Percentiles rank a stretch among this genome's conserved stretches.
phyloP scores from a whole-genome alignment of 257 asterid genomes.

The Solanum clarkiae region DNA sequence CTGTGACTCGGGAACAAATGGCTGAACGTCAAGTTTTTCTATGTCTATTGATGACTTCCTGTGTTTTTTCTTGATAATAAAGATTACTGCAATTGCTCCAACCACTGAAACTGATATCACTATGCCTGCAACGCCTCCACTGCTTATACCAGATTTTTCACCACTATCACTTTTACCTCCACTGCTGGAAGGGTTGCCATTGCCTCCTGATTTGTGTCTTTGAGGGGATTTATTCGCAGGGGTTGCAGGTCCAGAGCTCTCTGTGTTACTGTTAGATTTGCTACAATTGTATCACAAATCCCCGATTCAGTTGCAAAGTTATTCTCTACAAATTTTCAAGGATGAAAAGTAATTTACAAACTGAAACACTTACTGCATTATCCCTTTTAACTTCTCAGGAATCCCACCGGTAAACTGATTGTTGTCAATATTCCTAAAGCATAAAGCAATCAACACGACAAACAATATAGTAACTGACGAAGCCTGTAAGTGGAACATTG shows the following conservation, averaged over 20 bases:
- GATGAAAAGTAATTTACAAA: background rate
- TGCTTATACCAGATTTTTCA: constrained; percentile 59
- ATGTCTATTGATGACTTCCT: constrained; percentile 52
- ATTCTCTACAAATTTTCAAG: background rate
- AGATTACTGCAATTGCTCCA: constrained; percentile 70
- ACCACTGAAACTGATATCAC: constrained; percentile 55
- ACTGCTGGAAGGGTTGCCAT: constrained; percentile 17
- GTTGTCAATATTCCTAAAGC: constrained; percentile 64
- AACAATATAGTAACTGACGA: background rate
- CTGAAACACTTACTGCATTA: constrained; percentile 44
- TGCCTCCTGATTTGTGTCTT: constrained; percentile 37
- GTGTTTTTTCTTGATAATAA: constrained; percentile 49
- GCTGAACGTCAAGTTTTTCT: constrained; percentile 64
- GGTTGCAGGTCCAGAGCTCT: constrained; percentile 67
- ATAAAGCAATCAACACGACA: background rate
- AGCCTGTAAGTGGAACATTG: background rate
- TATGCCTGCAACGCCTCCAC: constrained; percentile 81
- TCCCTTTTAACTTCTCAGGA: constrained; percentile 56
- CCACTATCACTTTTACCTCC: background rate
- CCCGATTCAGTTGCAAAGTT: background rate
- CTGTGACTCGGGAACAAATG: constrained; percentile 47
- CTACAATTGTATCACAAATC: constrained; percentile 4
- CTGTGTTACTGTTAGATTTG: constrained; percentile 59
- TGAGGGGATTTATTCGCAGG: constrained; percentile 42
- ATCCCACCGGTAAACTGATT: constrained; percentile 85